These are phyloP conservation scores for Ascochyta clinopodiicola DNA, from an alignment of 2,329 filamentous ascomycete genomes.

Conservation along the genomic window DNA sequence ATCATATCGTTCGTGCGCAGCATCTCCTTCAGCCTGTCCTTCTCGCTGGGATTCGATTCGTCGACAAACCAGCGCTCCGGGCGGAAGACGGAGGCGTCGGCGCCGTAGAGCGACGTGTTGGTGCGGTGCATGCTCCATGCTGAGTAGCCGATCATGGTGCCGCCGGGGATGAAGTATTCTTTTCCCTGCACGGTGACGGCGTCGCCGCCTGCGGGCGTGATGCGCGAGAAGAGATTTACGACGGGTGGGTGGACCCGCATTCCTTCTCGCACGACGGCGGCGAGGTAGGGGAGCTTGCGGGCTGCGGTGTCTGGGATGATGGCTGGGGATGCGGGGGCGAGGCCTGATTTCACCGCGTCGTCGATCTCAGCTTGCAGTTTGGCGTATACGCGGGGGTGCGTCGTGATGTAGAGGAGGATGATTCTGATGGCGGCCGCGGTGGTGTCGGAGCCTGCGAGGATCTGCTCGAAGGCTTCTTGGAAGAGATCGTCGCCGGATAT, in stretches of 20 bases:
- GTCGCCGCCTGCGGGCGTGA: slow-evolving; percentile 43
- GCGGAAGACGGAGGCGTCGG: slow-evolving; percentile 55
- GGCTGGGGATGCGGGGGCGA: slow-evolving; percentile 36
- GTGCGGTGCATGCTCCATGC: slow-evolving; percentile 43
- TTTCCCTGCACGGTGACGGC: slow-evolving; percentile 35
- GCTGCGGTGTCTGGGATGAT: slow-evolving; percentile 59
- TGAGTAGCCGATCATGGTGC: slow-evolving; percentile 43
- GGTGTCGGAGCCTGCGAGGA: slow-evolving; percentile 65
- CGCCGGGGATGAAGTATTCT: slow-evolving; percentile 44
- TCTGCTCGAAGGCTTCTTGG: slow-evolving; percentile 53
- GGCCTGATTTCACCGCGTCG: slow-evolving; percentile 46
- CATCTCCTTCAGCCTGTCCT: slow-evolving; percentile 41
- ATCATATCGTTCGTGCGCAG: slow-evolving; percentile 42
- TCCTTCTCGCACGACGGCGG: slow-evolving; percentile 57
- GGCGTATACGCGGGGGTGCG: slow-evolving; percentile 55
- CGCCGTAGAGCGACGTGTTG: slow-evolving; percentile 40
- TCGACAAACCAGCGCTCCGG: slow-evolving; percentile 58
- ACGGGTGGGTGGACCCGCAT: slow-evolving; percentile 54
- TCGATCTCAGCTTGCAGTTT: slow-evolving; percentile 58
- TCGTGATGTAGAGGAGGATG: slow-evolving; percentile 61
- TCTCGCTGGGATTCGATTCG: slow-evolving; percentile 23
- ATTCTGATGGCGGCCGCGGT: slow-evolving; percentile 63
- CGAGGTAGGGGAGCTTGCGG: slow-evolving; percentile 52
- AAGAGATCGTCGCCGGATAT: slow-evolving; percentile 51
- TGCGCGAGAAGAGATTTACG: slow-evolving; percentile 40